Percentiles rank a stretch among this genome's conserved stretches.
These are phyloP conservation scores for Neofusicoccum umdonicola DNA, from an alignment of 2,329 filamentous ascomycete genomes.

Conservation along the genomic window DNA sequence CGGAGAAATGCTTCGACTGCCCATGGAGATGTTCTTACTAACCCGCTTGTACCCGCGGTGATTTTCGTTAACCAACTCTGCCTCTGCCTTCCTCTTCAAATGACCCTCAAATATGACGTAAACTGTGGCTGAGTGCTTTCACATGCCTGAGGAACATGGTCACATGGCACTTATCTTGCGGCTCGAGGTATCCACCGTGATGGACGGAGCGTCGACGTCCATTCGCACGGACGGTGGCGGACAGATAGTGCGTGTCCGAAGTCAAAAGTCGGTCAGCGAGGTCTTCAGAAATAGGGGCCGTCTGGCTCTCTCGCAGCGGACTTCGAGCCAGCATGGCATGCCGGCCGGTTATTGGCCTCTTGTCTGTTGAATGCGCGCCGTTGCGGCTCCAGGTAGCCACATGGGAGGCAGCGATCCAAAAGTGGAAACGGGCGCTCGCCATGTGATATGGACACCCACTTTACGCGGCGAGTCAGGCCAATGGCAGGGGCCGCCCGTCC, in stretches of 20 bases:
- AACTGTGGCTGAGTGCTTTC: slow-evolving; percentile 8
- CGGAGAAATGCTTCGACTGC: too few relatives aligned
- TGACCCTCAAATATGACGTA: neutral
- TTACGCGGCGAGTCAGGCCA: neutral
- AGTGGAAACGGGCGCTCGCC: neutral
- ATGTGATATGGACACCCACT: neutral
- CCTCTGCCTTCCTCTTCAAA: too few relatives aligned
- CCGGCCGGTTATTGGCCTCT: neutral
- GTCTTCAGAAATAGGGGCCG: neutral
- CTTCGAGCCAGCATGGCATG: neutral
- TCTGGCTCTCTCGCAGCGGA: neutral
- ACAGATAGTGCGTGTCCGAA: neutral
- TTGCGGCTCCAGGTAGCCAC: neutral
- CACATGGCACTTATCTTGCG: neutral
- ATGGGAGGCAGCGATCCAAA: neutral
- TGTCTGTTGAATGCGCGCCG: neutral
- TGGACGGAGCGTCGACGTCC: neutral
- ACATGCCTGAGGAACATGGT: neutral
- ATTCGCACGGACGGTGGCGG: neutral
- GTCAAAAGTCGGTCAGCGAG: slow-evolving; percentile 4
- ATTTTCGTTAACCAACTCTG: too few relatives aligned
- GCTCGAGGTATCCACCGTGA: slow-evolving; percentile 5
- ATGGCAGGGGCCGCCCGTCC: neutral
- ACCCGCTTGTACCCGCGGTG: too few relatives aligned
- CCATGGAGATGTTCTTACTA: too few relatives aligned